Base-by-base conservation (phyloP, 257 asterid species). In the Salvia splendens region DNA sequence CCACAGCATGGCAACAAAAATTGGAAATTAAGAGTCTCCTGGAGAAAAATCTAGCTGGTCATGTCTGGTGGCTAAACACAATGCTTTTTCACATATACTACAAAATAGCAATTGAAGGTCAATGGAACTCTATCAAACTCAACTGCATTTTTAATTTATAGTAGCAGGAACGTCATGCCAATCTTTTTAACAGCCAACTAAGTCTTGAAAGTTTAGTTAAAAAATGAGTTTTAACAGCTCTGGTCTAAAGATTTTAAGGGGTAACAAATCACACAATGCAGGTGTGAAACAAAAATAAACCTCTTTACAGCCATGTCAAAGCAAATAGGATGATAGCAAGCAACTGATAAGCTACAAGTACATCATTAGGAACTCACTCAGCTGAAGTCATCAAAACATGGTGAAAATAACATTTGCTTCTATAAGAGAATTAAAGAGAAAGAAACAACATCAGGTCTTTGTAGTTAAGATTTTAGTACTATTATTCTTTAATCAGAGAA, bases 91-190 rank as follows among this genome's bases (percentile, higher is more conserved):
- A 58, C 11, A 40, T 32, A 11, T 24, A 24, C 30, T 24, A 24
- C 30, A n/a, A 70, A 41, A 28, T 24, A 28, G 28, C 63, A 69
- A 12, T 14, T 12, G 41, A 41, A 61, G 45, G 6, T 41, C 69
- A n/a, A 61, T 60, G 16, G 33, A 41, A 3, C 55, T 36, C 3
- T 40, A 12, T 14, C 61, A 60, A 69, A 46, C 32, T 71, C 53
- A 46, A 55, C 3, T 51, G 45, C 10, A 33, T 2, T 52, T 17
- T 1, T 43, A 6, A 11, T 63, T 38, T 3, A 41, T 1, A 33
- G 52, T 12, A 43, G 58, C 24, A 61, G 16, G 8, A 63, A 35
- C 24, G 6, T 4, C 17, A 70, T 70, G 14, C 9, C 41, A 20
- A 17, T n/a, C 38, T 6, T 38, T 40, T 14, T n/a, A 51, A 38